A percentile compares a stretch with the other conserved stretches of the same genome.
Evolutionary conservation across 2,329 filamentous ascomycete genomes (phyloP).

Genomic region (Colletotrichum liaoningense): DNA sequence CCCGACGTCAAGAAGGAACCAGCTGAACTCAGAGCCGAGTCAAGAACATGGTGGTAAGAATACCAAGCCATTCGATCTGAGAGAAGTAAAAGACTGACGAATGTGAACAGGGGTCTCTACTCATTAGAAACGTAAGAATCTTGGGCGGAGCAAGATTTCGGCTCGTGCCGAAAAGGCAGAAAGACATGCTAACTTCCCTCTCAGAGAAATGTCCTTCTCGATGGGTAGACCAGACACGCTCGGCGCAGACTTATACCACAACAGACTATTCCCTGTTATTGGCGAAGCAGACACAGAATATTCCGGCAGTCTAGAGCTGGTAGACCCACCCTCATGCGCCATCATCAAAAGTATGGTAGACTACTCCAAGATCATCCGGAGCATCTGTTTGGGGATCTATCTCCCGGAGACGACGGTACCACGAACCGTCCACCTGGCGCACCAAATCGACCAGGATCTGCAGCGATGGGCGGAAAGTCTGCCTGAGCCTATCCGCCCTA

Average conservation of each 20-base stretch:
- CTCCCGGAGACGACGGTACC: conserved; percentile 37
- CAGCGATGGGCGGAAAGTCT: conserved; percentile 39
- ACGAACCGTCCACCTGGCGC: conserved; percentile 38
- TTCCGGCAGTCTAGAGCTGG: conserved; percentile 16
- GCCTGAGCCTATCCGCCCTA: conserved; percentile 39
- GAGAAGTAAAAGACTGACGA: not conserved
- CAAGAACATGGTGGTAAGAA: conserved; percentile 58
- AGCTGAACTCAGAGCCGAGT: conserved; percentile 49
- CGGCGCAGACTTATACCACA: conserved; percentile 60
- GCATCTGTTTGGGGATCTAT: conserved; percentile 41
- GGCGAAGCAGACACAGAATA: conserved; percentile 28
- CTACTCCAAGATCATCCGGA: conserved; percentile 42
- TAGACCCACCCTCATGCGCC: conserved; percentile 42
- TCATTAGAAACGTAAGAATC: conserved; percentile 54
- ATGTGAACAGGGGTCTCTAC: conserved; percentile 50
- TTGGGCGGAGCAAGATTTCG: rapidly evolving
- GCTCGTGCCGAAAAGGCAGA: not conserved
- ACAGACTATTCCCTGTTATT: conserved; percentile 47
- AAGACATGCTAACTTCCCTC: not conserved
- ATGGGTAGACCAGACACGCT: conserved; percentile 60
- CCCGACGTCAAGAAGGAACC: conserved; percentile 45
- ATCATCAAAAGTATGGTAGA: conserved; percentile 44
- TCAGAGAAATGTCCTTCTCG: conserved; percentile 59
- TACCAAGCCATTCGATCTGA: rapidly evolving
- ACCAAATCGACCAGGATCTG: conserved; percentile 40